Evolutionary conservation across 2,329 filamentous ascomycete genomes (phyloP), one percentile per base, ranked within the genome.

Genomic region (Alternaria novae-zelandiae): DNA sequence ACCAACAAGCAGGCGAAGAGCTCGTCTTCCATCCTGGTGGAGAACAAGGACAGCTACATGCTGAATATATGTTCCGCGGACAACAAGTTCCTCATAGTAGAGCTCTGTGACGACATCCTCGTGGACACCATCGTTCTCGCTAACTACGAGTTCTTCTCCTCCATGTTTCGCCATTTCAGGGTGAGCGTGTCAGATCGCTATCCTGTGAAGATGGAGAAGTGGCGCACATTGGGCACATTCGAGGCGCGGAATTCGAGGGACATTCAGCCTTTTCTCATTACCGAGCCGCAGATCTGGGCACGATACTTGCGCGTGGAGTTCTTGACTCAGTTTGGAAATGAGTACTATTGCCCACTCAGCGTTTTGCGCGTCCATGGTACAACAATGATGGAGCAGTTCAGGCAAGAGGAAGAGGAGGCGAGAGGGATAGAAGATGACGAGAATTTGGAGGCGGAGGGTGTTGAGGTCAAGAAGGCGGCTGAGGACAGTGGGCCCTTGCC

Each of bases 11-110:
- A 94, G 66, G 91, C 92, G 59, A 96, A 96, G 79, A 96, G 96
- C 66, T 86, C 94, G 15, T 96, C 94, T 63, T 90, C 94, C 13
- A 91, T 99, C 13, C 82, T 99, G 45, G 90, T 97, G 45, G 96
- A 99, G 83, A 97, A 97, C 82, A 98, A 98, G 82, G 96, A 99
- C 81, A 95, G 93, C 68, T 99, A 99, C 80, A 97, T 99, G 93
- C 86, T 98, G 49, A 92, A 97, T 69, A 92, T 95, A 77, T 99
- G 96, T 80, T 89, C 90, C 6, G 89, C 89, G 20, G 84, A 90
- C 70, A 95, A 96, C 82, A 98, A 98, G 80, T 97, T 96, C 76
- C 86, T 98, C 67, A 94, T 98, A 64, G 89, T 99, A 64, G 96
- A 99, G 81, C 85, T 99, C 28, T 98, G 93, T 79, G 93, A 97